These are phyloP conservation scores for Marsdenia floribunda DNA, from an alignment of 257 asterid species.

Conservation along the genomic window DNA sequence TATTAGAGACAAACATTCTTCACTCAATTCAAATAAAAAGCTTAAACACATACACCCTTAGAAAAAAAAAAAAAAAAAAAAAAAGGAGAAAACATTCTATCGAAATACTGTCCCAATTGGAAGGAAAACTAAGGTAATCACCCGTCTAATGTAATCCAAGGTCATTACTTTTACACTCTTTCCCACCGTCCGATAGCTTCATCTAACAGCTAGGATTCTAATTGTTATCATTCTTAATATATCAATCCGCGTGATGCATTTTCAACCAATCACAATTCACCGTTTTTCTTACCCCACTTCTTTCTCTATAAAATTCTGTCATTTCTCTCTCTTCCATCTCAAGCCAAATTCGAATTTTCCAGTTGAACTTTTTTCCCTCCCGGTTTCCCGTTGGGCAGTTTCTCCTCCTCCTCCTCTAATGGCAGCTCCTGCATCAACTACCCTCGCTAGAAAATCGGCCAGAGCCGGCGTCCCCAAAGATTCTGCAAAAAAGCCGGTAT, in stretches of 20 bases:
- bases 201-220: constrained; percentile 60
- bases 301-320: background rate
- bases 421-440: constrained; percentile 12
- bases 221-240: constrained; percentile 15
- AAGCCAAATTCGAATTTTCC: background rate
- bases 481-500: constrained; percentile 1
- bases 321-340: constrained; percentile 4
- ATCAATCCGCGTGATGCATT: constrained; percentile 42
- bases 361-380: background rate
- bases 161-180: background rate
- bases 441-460: background rate
- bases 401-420: background rate
- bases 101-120: too few relatives aligned
- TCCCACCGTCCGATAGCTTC: constrained; percentile 43
- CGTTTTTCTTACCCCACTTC: constrained; percentile 27
- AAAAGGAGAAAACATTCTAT: too few relatives aligned
- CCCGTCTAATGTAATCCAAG: background rate
- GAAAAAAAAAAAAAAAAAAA: too few relatives aligned
- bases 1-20: too few relatives aligned
- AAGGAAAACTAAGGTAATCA: too few relatives aligned
- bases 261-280: constrained; percentile 50
- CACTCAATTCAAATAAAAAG: too few relatives aligned
- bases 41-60: too few relatives aligned
- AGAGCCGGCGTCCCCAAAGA: background rate
- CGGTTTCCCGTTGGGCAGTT: too few relatives aligned